Percentiles rank a stretch among this genome's conserved stretches.
These are phyloP conservation scores for Phytophthora ramorum DNA, from an alignment of 352 stramenopile genomes.

Conservation along the genomic window DNA sequence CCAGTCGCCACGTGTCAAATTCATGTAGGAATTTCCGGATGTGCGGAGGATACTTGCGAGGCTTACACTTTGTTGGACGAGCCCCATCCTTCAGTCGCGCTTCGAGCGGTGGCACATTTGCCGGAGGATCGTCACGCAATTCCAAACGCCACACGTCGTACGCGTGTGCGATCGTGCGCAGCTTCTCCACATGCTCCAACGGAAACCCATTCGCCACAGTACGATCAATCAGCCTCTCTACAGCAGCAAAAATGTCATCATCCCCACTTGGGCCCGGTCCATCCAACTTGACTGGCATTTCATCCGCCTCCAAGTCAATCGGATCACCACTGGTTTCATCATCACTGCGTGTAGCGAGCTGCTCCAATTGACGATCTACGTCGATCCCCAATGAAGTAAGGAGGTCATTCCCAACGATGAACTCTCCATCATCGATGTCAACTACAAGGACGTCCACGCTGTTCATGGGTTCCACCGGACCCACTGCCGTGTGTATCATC, in stretches of 20 bases:
- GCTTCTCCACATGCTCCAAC: not conserved
- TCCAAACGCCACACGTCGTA: not conserved
- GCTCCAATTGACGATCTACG: slow-evolving; percentile 6
- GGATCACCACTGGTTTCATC: slow-evolving; percentile 3
- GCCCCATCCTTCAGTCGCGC: slow-evolving; percentile 6
- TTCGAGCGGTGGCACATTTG: slow-evolving; percentile 5
- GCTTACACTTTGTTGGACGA: slow-evolving; percentile 4
- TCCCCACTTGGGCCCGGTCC: not conserved
- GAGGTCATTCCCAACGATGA: slow-evolving; percentile 5
- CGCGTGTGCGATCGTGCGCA: not conserved
- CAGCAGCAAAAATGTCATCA: not conserved
- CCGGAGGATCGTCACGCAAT: slow-evolving; percentile 8
- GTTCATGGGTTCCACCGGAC: slow-evolving; percentile 1
- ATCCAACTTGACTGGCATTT: not conserved
- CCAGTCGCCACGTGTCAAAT: too few relatives aligned
- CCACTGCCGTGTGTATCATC: not conserved
- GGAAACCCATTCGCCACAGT: slow-evolving; percentile 12
- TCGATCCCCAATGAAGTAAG: not conserved
- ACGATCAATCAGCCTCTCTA: slow-evolving; percentile 1
- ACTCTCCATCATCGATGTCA: not conserved
- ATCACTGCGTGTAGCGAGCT: slow-evolving; percentile 3
- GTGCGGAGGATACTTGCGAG: not conserved
- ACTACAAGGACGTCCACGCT: not conserved
- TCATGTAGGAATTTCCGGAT: slow-evolving; percentile 7
- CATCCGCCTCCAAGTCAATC: not conserved